Percentiles rank a stretch among this genome's conserved stretches.
These are phyloP conservation scores for Wickerhamomyces hampshirensis DNA, from an alignment of 805 yeast genomes.

Conservation along the genomic window DNA sequence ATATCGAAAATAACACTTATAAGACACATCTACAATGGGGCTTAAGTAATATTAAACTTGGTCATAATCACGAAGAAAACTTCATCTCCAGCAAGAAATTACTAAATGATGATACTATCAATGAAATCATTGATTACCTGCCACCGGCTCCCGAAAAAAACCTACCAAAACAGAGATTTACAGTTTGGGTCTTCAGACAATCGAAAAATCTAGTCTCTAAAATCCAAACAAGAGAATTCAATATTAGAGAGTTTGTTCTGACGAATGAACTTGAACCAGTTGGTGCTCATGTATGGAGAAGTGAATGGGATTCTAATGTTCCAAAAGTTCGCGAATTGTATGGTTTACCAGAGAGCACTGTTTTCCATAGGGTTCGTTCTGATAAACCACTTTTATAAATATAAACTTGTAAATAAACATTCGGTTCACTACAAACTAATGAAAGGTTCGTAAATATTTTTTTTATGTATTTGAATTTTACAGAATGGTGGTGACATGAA, in stretches of 20 bases:
- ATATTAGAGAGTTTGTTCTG: constrained; percentile 65
- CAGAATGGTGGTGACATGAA: too few relatives aligned
- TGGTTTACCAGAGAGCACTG: constrained; percentile 71
- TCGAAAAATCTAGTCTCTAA: constrained; percentile 18
- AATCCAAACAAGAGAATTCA: constrained; percentile 43
- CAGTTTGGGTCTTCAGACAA: constrained; percentile 90
- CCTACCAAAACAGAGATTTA: constrained; percentile 73
- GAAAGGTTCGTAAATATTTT: too few relatives aligned
- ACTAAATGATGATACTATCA: constrained; percentile 31
- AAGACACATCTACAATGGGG: constrained; percentile 76
- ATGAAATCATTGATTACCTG: constrained; percentile 51
- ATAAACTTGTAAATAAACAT: constrained; percentile 1
- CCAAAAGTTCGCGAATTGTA: constrained; percentile 61
- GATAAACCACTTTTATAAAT: constrained; percentile 14
- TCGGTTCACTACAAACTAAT: too few relatives aligned
- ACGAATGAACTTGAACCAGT: constrained; percentile 59
- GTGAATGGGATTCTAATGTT: constrained; percentile 73
- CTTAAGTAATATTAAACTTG: constrained; percentile 57
- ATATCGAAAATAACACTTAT: constrained; percentile 60
- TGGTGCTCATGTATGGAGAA: constrained; percentile 93
- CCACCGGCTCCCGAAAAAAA: constrained; percentile 93
- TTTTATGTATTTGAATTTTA: constrained; percentile 2
- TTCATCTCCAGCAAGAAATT: constrained; percentile 37
- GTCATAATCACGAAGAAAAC: constrained; percentile 54
- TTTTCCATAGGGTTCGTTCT: constrained; percentile 44